Evolutionary conservation across 148 eudicot genomes (phyloP).

Genomic region (Drosera capensis): DNA sequence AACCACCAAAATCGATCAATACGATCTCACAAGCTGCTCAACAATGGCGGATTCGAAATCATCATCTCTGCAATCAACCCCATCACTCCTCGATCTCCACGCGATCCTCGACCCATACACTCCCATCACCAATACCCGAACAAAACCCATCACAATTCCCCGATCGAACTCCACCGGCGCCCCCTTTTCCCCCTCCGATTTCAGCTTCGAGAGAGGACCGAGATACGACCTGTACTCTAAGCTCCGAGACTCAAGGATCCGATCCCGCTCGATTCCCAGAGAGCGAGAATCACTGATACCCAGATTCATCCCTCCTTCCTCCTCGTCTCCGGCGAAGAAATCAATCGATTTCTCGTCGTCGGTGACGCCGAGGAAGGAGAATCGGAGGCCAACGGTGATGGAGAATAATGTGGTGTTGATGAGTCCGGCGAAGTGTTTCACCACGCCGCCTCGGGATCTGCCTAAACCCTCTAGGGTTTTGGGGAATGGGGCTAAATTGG

Average conservation of each 20-base stretch:
- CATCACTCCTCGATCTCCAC: too few species aligned
- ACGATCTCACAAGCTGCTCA: too few species aligned
- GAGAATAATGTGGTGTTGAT: constrained; percentile 14
- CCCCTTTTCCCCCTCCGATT: too few species aligned
- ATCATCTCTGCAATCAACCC: too few species aligned
- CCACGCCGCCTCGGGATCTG: constrained; percentile 20
- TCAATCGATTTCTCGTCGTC: constrained; percentile 52
- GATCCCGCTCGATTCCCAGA: constrained; percentile 14
- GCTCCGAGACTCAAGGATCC: constrained; percentile 50
- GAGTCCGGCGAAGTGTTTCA: constrained; percentile 24
- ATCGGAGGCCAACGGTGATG: constrained; percentile 36
- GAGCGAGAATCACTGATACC: constrained; percentile 10
- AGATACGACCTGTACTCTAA: constrained; percentile 55
- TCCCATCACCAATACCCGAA: too few species aligned
- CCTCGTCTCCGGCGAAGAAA: constrained; percentile 35
- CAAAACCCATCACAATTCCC: too few species aligned
- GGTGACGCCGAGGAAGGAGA: constrained; percentile 76
- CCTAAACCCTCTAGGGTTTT: constrained; percentile 16
- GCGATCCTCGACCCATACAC: too few species aligned
- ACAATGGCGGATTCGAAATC: too few species aligned
- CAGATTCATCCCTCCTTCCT: constrained; percentile 20
- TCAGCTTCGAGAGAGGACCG: constrained; percentile 81
- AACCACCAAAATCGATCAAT: too few species aligned
- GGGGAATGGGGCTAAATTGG: constrained; percentile 1
- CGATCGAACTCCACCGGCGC: too few species aligned